Evolutionary conservation across 768 basidiomycete species (phyloP).

Genomic region (Fomitopsis serialis): DNA sequence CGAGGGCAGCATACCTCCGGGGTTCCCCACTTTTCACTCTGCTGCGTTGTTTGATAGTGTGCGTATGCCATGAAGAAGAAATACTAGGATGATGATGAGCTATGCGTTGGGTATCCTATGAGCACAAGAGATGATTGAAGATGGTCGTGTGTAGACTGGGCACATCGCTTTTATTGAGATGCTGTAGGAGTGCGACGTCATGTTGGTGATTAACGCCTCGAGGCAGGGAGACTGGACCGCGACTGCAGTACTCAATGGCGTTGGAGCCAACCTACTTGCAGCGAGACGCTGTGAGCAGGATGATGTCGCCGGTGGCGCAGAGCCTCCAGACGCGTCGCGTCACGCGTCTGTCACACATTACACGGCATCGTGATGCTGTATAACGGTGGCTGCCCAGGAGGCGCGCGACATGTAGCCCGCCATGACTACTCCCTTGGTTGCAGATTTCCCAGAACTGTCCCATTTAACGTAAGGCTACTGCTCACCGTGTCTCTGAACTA

Average conservation of each 20-base stretch:
- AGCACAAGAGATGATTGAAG: neutral
- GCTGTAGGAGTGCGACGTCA: neutral
- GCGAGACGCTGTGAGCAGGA: neutral
- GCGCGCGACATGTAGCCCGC: neutral
- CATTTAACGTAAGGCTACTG: constrained; percentile 54
- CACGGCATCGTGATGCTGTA: neutral
- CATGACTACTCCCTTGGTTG: constrained; percentile 23
- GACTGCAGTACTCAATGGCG: too few species aligned
- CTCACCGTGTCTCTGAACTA: neutral
- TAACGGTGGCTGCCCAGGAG: too few species aligned
- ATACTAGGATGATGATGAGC: too few species aligned
- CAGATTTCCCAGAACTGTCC: constrained; percentile 70
- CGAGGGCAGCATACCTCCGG: neutral
- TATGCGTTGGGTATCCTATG: too few species aligned
- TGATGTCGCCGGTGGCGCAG: neutral
- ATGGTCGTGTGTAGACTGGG: neutral
- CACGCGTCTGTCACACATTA: neutral
- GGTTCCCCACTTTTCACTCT: constrained; percentile 1
- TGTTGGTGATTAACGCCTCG: neutral
- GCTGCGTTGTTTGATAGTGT: neutral
- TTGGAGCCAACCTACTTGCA: too few species aligned
- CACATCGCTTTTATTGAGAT: neutral
- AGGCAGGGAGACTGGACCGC: neutral
- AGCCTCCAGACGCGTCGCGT: neutral
- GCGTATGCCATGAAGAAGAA: constrained; percentile 1